Evolutionary conservation across 1,284 basidiomycete species (phyloP).

Genomic region (Pascua sp.): DNA sequence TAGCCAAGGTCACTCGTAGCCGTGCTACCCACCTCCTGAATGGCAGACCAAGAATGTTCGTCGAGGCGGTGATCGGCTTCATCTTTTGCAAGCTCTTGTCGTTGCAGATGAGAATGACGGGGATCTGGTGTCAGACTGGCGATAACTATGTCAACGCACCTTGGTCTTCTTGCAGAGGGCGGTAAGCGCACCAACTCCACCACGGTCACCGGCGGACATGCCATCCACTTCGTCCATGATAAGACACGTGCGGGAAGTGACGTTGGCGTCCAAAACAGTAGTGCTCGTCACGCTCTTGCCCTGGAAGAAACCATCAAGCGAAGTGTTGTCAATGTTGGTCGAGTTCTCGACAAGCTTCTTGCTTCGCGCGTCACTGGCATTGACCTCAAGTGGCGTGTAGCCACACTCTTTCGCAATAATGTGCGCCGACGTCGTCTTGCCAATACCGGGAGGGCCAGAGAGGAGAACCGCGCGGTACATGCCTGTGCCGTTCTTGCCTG

Average conservation of each 20-base stretch:
- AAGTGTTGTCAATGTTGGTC: slow-evolving; percentile 81
- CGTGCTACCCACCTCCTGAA: slow-evolving; percentile 64
- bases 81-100: slow-evolving; percentile 82
- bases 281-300: slow-evolving; percentile 62
- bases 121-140: slow-evolving; percentile 59
- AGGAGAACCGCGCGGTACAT: slow-evolving; percentile 82
- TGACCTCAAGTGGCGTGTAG: slow-evolving; percentile 88
- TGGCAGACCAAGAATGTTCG: slow-evolving; percentile 61
- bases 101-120: slow-evolving; percentile 97
- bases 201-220: slow-evolving; percentile 96
- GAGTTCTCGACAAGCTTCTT: slow-evolving; percentile 95
- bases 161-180: slow-evolving; percentile 90
- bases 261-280: slow-evolving; percentile 64
- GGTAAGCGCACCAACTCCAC: slow-evolving; percentile 90
- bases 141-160: slow-evolving; percentile 49
- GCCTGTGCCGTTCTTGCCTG: slow-evolving; percentile 86
- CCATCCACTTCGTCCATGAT: slow-evolving; percentile 99
- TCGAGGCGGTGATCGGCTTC: slow-evolving; percentile 74
- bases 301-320: slow-evolving; percentile 80
- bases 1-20: background rate
- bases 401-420: slow-evolving; percentile 83
- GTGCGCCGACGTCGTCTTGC: slow-evolving; percentile 96
- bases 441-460: slow-evolving; percentile 91
- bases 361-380: slow-evolving; percentile 91
- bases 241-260: slow-evolving; percentile 77